These are phyloP conservation scores for Delphinella strobiligena DNA, from an alignment of 2,329 filamentous ascomycete genomes.

Conservation along the genomic window DNA sequence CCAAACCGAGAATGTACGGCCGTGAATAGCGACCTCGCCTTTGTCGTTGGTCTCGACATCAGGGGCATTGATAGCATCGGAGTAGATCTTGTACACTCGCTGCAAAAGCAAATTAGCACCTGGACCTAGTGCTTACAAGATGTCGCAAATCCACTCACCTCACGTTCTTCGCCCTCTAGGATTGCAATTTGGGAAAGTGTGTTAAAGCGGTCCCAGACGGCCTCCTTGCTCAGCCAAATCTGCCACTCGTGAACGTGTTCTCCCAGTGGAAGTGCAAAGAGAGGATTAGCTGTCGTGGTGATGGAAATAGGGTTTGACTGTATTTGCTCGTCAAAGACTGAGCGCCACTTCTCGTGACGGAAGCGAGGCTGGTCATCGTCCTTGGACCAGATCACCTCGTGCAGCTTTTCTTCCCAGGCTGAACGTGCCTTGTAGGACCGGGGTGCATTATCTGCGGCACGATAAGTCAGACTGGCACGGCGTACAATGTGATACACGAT, in stretches of 20 bases:
- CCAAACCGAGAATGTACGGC: constrained; percentile 52
- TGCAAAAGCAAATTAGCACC: too few relatives aligned
- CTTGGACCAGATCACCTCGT: constrained; percentile 44
- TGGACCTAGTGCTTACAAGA: not conserved
- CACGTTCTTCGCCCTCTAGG: constrained; percentile 38
- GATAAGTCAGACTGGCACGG: too few relatives aligned
- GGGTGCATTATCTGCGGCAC: constrained; percentile 55
- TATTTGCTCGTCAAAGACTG: constrained; percentile 50
- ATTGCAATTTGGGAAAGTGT: constrained; percentile 59
- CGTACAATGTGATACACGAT: too few relatives aligned
- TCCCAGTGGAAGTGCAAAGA: constrained; percentile 52
- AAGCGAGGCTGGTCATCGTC: constrained; percentile 53
- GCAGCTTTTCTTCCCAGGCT: constrained; percentile 50
- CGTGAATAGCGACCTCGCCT: constrained; percentile 53
- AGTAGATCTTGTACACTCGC: constrained; percentile 36
- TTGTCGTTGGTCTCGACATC: constrained; percentile 48
- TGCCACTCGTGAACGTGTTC: constrained; percentile 46
- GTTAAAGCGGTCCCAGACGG: constrained; percentile 50
- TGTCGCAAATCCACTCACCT: constrained; percentile 21
- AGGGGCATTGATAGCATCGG: constrained; percentile 39
- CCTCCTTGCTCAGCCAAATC: constrained; percentile 45
- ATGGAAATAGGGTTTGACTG: constrained; percentile 38
- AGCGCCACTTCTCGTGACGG: constrained; percentile 51
- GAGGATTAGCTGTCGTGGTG: constrained; percentile 28
- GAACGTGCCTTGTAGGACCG: constrained; percentile 42